Evolutionary conservation across 2,329 filamentous ascomycete species (phyloP), one percentile per base, ranked within the genome.

Genomic region (Penicillium capsulatum): DNA sequence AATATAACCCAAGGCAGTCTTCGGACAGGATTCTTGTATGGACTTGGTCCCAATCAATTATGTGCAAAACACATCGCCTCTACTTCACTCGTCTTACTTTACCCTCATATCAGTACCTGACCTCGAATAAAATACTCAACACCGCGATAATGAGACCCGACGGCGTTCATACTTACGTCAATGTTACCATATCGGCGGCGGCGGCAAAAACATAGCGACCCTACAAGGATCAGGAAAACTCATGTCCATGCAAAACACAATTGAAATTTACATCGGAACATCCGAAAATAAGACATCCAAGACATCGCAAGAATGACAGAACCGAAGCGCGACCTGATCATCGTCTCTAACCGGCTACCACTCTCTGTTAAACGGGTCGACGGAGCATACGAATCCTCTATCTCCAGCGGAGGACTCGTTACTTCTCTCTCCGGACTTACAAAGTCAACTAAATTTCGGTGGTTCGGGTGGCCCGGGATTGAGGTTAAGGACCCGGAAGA

Each of bases 391-490:
- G 75, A 80, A 55, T 91, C 94, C 64, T 84, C 81, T 58, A 86
- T 94, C 77, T 95, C 89, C 31, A 95, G 90, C 8, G 90, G 90
- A 40, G 90, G 90, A 9, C 78, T 96, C 15, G 90, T 96, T 56
- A 94, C 86, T 17, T 89, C 90, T 15, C 73, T 96, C 38, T 91
- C 86, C 40, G 90, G 90, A 16, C 71, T 96, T 35, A 83, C 85
- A 57, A 95, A 95, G 67, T 84, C 86, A 3, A 94, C 87, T 14
- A 85, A 81, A 53, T 95, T 95, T 65, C 84, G 87, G 60, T 96
- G 91, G 90, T 96, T 95, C 66, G 91, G 90, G 47, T 96, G 91
- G 91, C 89, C 91, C 0, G 90, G 91, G 11, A 72, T 92, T 13
- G 86, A 94, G 64, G 80, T 95, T 1, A 86, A 87, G 28, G 86